These are phyloP conservation scores for Fusarium heterosporum DNA, from an alignment of 2,329 filamentous ascomycete genomes.

Conservation along the genomic window DNA sequence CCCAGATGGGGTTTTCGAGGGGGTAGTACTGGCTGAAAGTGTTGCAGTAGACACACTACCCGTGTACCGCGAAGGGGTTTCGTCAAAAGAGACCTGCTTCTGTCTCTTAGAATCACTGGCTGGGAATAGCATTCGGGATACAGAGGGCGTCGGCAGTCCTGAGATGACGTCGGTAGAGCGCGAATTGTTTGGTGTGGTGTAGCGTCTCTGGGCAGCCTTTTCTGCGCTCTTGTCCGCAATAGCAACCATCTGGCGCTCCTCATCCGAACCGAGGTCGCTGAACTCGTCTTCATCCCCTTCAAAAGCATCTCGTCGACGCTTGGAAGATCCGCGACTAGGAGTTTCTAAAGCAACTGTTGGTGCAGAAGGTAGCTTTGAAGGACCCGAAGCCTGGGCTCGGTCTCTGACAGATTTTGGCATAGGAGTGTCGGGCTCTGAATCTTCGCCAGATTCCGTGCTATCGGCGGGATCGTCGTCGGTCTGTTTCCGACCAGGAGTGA, in stretches of 20 bases:
- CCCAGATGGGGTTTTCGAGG: slow-evolving; percentile 10
- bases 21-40: slow-evolving; percentile 31
- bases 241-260: slow-evolving; percentile 53
- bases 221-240: slow-evolving; percentile 53
- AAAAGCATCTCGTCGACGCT: slow-evolving; percentile 47
- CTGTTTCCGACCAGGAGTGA: slow-evolving; percentile 37
- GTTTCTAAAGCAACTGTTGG: slow-evolving; percentile 21
- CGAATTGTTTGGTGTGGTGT: slow-evolving; percentile 46
- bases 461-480: slow-evolving; percentile 16
- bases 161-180: slow-evolving; percentile 43
- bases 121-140: slow-evolving; percentile 54
- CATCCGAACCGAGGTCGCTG: slow-evolving; percentile 54
- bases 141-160: slow-evolving; percentile 51
- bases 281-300: slow-evolving; percentile 49
- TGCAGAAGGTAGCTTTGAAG: slow-evolving; percentile 1
- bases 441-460: slow-evolving; percentile 28
- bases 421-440: slow-evolving; percentile 16
- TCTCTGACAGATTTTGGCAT: slow-evolving; percentile 2
- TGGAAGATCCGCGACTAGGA: slow-evolving; percentile 42
- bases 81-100: slow-evolving; percentile 51
- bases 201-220: slow-evolving; percentile 32
- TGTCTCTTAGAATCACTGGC: slow-evolving; percentile 47
- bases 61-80: slow-evolving; percentile 18
- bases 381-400: not conserved
- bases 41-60: slow-evolving; percentile 20